Conservation (phyloP, 129 eudicot genomes). For the Helianthus annuus region DNA sequence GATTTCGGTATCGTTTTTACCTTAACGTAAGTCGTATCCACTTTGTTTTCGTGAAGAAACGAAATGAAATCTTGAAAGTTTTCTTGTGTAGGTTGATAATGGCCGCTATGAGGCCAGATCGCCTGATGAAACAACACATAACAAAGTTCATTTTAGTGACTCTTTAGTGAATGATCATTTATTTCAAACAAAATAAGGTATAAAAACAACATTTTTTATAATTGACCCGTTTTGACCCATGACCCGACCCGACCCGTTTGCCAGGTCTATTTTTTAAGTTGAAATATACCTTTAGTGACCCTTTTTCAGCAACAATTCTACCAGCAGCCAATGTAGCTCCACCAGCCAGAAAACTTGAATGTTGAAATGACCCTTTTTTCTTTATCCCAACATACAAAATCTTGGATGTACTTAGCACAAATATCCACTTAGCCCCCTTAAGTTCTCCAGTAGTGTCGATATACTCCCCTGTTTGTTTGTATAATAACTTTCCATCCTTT, state of each 20-base stretch:
- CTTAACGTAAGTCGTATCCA: conserved; percentile 53
- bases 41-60: conserved; percentile 60
- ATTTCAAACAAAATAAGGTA: neutral
- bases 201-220: neutral
- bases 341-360: conserved; percentile 88
- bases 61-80: conserved; percentile 55
- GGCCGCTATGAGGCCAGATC: conserved; percentile 78
- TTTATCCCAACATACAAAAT: conserved; percentile 69
- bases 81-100: conserved; percentile 79
- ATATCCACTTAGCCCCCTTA: conserved; percentile 72
- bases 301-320: conserved; percentile 54
- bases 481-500: conserved; percentile 53
- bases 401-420: conserved; percentile 75
- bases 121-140: conserved; percentile 44
- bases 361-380: conserved; percentile 77
- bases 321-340: conserved; percentile 92
- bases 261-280: no score
- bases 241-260: no score
- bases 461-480: conserved; percentile 50
- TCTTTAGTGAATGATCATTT: neutral
- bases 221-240: no score
- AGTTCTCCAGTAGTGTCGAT: conserved; percentile 49
- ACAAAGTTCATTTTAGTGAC: neutral
- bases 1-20: conserved; percentile 29
- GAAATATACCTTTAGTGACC: conserved; percentile 57